These are phyloP conservation scores for Penicillium simplicissimum DNA, from an alignment of 495 filamentous ascomycete species.

Conservation along the genomic window DNA sequence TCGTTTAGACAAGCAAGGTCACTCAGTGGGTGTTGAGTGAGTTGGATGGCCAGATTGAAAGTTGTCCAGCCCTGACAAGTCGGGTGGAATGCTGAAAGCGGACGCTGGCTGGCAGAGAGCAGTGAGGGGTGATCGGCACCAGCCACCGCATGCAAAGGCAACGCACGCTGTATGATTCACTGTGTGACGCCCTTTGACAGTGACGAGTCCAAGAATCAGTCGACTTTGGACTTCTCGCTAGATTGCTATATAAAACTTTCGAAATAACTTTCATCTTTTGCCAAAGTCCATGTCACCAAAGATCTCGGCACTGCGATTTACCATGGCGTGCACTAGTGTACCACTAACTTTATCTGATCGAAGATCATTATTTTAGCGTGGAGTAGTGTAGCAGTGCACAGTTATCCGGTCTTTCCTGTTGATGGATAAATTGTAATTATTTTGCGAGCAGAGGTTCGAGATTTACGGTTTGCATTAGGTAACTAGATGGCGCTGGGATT, in stretches of 20 bases:
- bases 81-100: background rate
- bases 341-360: background rate
- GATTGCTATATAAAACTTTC: background rate
- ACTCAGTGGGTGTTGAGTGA: background rate
- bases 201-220: background rate
- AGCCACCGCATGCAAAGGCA: conserved; percentile 4
- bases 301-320: background rate
- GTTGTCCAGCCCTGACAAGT: background rate
- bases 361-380: background rate
- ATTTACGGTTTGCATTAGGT: background rate
- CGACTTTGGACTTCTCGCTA: background rate
- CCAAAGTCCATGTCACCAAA: background rate
- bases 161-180: background rate
- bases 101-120: background rate
- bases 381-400: background rate
- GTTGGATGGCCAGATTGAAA: background rate
- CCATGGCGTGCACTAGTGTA: background rate
- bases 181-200: background rate
- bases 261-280: background rate
- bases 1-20: too few species aligned
- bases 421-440: background rate
- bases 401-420: background rate
- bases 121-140: conserved; percentile 9
- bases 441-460: background rate
- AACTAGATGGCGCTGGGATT: too few species aligned